These are phyloP conservation scores for Globisporangium parvum DNA, from an alignment of 352 stramenopile species.

Conservation along the genomic window DNA sequence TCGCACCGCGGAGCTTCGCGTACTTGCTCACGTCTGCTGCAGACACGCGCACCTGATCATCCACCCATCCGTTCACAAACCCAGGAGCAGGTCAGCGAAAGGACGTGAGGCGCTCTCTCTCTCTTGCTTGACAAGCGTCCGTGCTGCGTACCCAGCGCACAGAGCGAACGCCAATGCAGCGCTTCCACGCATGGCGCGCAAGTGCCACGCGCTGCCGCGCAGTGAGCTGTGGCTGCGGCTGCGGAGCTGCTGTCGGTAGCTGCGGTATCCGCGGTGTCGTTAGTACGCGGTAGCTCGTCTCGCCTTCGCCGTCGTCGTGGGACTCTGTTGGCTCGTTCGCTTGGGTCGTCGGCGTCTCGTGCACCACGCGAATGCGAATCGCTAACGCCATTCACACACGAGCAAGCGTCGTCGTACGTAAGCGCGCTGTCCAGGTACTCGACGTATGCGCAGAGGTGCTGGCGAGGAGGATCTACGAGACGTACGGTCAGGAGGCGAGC, in stretches of 20 bases:
- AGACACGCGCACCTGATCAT: constrained; percentile 32
- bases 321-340: background rate
- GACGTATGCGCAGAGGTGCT: background rate
- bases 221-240: constrained; percentile 16
- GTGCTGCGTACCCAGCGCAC: constrained; percentile 9
- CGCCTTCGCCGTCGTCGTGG: background rate
- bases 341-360: background rate
- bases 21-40: constrained; percentile 21
- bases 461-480: background rate
- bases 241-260: background rate
- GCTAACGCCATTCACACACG: background rate
- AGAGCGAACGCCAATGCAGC: constrained; percentile 25
- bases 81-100: background rate
- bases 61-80: background rate
- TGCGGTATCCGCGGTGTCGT: constrained; percentile 19
- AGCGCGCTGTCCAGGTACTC: background rate
- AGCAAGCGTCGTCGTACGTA: background rate
- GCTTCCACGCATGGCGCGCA: constrained; percentile 67
- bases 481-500: constrained; percentile 33
- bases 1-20: constrained; percentile 21
- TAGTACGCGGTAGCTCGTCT: constrained; percentile 26
- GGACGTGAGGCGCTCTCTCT: background rate
- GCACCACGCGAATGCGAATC: background rate
- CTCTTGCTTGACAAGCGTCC: no score
- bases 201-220: constrained; percentile 50